Evolutionary conservation across 176 grass and related monocot species (phyloP).

Genomic region (Carex kokanica): DNA sequence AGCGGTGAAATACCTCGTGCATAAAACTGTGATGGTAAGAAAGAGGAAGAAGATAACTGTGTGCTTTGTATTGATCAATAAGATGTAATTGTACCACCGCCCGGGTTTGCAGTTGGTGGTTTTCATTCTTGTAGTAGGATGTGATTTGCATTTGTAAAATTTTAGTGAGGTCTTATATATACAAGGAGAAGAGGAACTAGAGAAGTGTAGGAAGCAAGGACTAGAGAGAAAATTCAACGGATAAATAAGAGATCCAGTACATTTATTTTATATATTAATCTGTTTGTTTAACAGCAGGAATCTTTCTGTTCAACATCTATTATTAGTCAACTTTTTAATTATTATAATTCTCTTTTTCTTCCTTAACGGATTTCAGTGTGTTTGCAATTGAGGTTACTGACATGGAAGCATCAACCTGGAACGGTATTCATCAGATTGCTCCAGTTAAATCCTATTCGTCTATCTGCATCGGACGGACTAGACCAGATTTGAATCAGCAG

Average conservation of each 20-base stretch:
- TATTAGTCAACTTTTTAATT: not conserved
- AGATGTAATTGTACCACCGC: not conserved
- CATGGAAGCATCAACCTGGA: not conserved
- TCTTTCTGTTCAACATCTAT: not conserved
- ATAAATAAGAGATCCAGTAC: not conserved
- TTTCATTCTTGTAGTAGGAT: not conserved
- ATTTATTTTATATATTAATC: constrained; percentile 2
- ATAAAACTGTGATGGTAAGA: not conserved
- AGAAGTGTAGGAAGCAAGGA: not conserved
- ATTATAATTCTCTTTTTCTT: not conserved
- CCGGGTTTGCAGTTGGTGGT: not conserved
- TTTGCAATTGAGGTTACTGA: not conserved
- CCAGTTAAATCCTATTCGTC: not conserved
- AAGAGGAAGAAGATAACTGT: not conserved
- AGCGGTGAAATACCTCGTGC: not conserved
- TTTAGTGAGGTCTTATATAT: not conserved
- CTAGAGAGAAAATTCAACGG: not conserved
- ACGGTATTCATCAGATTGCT: not conserved
- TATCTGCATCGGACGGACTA: not conserved
- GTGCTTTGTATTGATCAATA: constrained; percentile 5
- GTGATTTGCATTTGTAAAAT: not conserved
- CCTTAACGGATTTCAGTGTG: not conserved
- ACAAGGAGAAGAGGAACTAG: not conserved
- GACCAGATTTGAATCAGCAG: not conserved
- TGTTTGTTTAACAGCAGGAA: not conserved